These are phyloP conservation scores for Colletotrichum brevisporum DNA, from an alignment of 2,329 filamentous ascomycete species.

Conservation along the genomic window DNA sequence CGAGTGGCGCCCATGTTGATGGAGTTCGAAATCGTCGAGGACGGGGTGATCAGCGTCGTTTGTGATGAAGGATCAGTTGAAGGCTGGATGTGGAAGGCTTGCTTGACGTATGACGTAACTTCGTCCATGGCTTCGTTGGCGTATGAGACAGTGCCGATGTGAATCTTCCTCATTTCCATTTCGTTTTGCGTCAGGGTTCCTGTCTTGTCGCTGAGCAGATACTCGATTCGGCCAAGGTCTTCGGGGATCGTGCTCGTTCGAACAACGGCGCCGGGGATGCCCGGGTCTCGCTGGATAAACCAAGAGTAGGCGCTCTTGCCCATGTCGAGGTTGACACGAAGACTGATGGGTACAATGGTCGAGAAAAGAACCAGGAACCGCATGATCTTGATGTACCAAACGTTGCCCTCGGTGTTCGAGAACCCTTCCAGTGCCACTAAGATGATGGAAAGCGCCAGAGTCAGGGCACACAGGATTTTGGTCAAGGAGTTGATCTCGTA, in stretches of 20 bases:
- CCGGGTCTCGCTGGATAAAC: constrained; percentile 93
- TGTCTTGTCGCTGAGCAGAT: constrained; percentile 96
- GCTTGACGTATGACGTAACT: constrained; percentile 86
- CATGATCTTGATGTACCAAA: constrained; percentile 98
- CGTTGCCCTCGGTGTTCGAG: constrained; percentile 72
- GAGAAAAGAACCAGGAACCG: constrained; percentile 98
- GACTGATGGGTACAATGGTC: constrained; percentile 97
- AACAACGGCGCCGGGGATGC: constrained; percentile 92
- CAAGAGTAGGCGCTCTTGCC: constrained; percentile 96
- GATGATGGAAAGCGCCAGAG: constrained; percentile 86
- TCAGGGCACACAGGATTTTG: constrained; percentile 94
- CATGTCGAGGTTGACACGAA: constrained; percentile 96
- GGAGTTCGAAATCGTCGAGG: constrained; percentile 76
- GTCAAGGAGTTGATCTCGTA: constrained; percentile 97
- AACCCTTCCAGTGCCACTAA: constrained; percentile 92
- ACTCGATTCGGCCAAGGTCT: constrained; percentile 95
- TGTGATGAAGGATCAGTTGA: constrained; percentile 61
- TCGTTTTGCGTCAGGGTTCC: constrained; percentile 98
- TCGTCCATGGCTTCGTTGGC: constrained; percentile 99
- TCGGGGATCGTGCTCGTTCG: constrained; percentile 98
- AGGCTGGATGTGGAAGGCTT: constrained; percentile 78
- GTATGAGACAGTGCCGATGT: constrained; percentile 97
- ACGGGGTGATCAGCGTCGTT: constrained; percentile 78
- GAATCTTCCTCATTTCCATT: constrained; percentile 99
- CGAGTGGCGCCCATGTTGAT: constrained; percentile 78